These are phyloP conservation scores for Avena eriantha DNA, from an alignment of 176 grass and related monocot species.

Conservation along the genomic window DNA sequence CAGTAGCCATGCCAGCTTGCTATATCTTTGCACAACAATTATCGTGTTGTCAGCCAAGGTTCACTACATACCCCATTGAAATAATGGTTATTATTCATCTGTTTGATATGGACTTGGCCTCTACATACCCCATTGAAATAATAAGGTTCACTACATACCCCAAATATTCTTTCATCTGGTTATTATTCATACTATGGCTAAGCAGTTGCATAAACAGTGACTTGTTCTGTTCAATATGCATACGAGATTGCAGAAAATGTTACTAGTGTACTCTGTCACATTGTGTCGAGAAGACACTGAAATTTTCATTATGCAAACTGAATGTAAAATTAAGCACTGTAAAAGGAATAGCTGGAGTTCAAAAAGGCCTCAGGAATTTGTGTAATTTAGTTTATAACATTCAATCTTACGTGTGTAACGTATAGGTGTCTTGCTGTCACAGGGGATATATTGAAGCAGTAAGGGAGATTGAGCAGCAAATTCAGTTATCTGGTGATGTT, in stretches of 20 bases:
- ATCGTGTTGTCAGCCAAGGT: neutral
- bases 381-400: neutral
- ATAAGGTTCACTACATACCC: too few relatives aligned
- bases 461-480: constrained; percentile 82
- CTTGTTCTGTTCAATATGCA: neutral
- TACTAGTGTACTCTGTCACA: neutral
- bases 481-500: constrained; percentile 47
- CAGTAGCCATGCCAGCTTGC: neutral
- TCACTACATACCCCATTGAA: neutral
- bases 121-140: too few relatives aligned
- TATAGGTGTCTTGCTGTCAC: constrained; percentile 30
- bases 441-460: constrained; percentile 96
- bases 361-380: neutral
- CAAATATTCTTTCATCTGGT: too few relatives aligned
- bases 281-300: neutral
- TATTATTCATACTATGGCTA: neutral
- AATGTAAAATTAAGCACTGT: neutral
- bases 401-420: neutral
- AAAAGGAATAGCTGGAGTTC: neutral
- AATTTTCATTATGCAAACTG: neutral
- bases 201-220: neutral
- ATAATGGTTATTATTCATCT: neutral
- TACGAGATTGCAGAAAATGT: neutral
- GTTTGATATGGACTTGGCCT: neutral
- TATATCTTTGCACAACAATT: neutral